phyloP scores from a whole-genome alignment of 2,329 filamentous ascomycete species.

The Zymoseptoria brevis region DNA sequence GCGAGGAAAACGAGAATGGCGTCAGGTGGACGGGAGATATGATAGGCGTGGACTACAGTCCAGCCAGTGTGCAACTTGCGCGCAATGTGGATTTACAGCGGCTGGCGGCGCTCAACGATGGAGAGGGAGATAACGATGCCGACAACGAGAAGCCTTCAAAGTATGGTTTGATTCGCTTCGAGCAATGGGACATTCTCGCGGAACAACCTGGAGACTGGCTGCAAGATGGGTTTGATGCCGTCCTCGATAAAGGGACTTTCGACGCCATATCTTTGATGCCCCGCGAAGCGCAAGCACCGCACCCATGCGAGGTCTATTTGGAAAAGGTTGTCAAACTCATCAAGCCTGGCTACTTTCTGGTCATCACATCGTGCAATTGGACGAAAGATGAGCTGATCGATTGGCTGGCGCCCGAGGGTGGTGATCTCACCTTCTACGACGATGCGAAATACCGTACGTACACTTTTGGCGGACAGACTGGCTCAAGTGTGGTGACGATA shows the following conservation, averaged over 20 bases:
- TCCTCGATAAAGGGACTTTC: constrained; percentile 97
- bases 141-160: constrained; percentile 11
- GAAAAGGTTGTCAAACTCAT: constrained; percentile 61
- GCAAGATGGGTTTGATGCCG: constrained; percentile 66
- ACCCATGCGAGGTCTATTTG: constrained; percentile 63
- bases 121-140: constrained; percentile 9
- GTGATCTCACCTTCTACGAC: constrained; percentile 53
- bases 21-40: constrained; percentile 57
- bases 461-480: constrained; percentile 79
- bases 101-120: constrained; percentile 12
- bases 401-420: constrained; percentile 60
- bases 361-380: constrained; percentile 98
- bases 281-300: constrained; percentile 6
- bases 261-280: constrained; percentile 74
- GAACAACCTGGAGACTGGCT: constrained; percentile 49
- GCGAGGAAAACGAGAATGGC: constrained; percentile 45
- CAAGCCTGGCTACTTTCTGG: constrained; percentile 60
- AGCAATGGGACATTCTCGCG: constrained; percentile 45
- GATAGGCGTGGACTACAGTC: constrained; percentile 84
- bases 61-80: constrained; percentile 66
- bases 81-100: constrained; percentile 44
- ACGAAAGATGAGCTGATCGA: constrained; percentile 73
- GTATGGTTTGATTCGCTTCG: constrained; percentile 38
- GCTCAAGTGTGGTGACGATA: constrained; percentile 80
- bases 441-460: constrained; percentile 77